phyloP scores from a whole-genome alignment of 208 protist genomes.

The Trypanosoma cruzi region DNA sequence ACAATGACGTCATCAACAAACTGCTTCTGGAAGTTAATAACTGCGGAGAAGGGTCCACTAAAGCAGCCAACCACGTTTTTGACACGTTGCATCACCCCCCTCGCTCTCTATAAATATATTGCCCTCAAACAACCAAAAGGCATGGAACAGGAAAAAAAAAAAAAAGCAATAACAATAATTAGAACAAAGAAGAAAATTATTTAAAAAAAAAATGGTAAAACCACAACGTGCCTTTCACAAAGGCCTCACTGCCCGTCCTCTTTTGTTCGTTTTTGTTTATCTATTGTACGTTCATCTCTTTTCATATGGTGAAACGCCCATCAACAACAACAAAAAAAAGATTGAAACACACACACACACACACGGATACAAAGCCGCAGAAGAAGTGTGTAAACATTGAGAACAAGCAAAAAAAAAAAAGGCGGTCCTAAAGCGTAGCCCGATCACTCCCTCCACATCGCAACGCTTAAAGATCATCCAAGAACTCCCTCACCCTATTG shows the following conservation, averaged over 20 bases:
- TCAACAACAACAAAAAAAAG: not conserved
- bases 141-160: conserved; percentile 19
- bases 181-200: conserved; percentile 9
- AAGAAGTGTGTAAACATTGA: not conserved
- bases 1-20: conserved; percentile 81
- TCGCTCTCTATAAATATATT: not conserved
- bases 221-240: not conserved
- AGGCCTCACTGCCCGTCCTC: not conserved
- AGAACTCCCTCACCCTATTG: conserved; percentile 55
- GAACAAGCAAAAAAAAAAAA: conserved; percentile 4
- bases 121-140: not conserved
- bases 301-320: not conserved
- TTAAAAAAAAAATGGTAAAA: not conserved
- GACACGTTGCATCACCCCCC: not conserved
- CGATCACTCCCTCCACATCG: not conserved
- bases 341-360: not conserved
- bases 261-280: not conserved
- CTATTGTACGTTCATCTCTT: not conserved
- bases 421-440: not conserved
- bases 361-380: not conserved
- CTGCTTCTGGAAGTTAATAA: conserved; percentile 73
- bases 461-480: conserved; percentile 52
- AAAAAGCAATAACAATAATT: conserved; percentile 17
- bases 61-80: conserved; percentile 39
- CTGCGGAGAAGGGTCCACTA: conserved; percentile 56